Evolutionary conservation across 2,329 filamentous ascomycete species (phyloP), one percentile per base, ranked within the genome.

Genomic region (Neoscytalidium dimidiatum): DNA sequence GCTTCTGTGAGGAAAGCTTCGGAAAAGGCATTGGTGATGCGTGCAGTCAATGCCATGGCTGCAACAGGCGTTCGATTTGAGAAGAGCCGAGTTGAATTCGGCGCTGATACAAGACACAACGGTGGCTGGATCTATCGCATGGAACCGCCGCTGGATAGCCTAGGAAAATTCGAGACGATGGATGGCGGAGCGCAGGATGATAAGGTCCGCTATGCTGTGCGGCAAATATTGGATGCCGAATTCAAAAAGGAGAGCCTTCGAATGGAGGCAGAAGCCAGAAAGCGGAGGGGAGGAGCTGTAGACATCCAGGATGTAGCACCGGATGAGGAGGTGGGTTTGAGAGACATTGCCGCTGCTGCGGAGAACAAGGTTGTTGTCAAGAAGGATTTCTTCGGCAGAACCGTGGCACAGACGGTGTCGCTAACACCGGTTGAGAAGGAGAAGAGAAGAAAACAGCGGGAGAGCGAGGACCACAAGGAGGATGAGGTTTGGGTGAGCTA

Each of bases 191-290:
- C 86, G 17, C 85, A 86, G 2, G 85, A 87, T 9, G 88, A 87
- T 0, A 92, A 92, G 0, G 92, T 92, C 0, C 87, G 95, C n/a
- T 99, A 92, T 73, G 94, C 94, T 1, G 90, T 99, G 5, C 89
- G 95, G 23, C 94, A 97, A 76, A 94, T 97, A 8, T 84, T 99
- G 1, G 93, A 97, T 72, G 92, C 95, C 75, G 94, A 98, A 76
- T 91, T 94, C 71, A 87, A 87, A 66, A 92, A 90, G 72, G 90
- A 92, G 53, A 85, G 89, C 13, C 80, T 85, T 31, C 81, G 88
- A 35, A 88, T 90, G 14, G 89, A 91, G 57, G 86, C 86, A 66
- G 84, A 86, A 3, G 84, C 88, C 0, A 83, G 91, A 1, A 86
- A 86, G 82, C n/a, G 86, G 82, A 69, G 79, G 74, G 69, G 77